Evolutionary conservation across 768 basidiomycete genomes (phyloP).

Genomic region (Rhizopogon rudus): DNA sequence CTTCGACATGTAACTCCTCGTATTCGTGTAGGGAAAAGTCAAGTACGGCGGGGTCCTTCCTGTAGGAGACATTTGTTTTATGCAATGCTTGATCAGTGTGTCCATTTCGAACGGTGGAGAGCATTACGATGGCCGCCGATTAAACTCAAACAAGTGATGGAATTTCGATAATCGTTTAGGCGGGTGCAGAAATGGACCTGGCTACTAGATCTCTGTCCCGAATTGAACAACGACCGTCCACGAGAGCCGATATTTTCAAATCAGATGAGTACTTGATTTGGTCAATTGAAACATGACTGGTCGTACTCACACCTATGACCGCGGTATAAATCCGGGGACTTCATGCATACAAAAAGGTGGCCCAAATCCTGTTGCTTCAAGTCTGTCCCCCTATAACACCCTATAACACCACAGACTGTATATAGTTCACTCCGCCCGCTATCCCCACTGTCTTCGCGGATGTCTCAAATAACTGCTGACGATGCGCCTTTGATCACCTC

Average conservation of each 20-base stretch:
- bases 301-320: conserved; percentile 23
- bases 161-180: conserved; percentile 12
- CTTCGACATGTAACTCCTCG: not conserved
- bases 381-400: conserved; percentile 6
- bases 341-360: conserved; percentile 12
- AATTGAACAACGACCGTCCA: conserved; percentile 25
- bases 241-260: conserved; percentile 27
- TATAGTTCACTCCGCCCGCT: conserved; percentile 9
- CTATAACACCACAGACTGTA: conserved; percentile 1
- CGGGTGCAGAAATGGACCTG: conserved; percentile 18
- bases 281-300: conserved; percentile 21
- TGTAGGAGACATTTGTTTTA: no score
- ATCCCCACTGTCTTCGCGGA: conserved; percentile 31
- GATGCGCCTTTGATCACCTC: conserved; percentile 60
- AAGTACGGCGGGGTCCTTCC: not conserved
- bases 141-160: conserved; percentile 13
- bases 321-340: conserved; percentile 26
- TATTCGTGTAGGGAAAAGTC: not conserved
- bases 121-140: conserved; percentile 1
- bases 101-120: no score
- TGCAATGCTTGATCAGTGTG: no score
- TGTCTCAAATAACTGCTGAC: conserved; percentile 54
- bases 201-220: conserved; percentile 18
- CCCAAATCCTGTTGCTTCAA: conserved; percentile 12
- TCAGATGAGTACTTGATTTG: conserved; percentile 29